Conservation (phyloP, 345 rosid genomes). For the Sapria himalayana region DNA sequence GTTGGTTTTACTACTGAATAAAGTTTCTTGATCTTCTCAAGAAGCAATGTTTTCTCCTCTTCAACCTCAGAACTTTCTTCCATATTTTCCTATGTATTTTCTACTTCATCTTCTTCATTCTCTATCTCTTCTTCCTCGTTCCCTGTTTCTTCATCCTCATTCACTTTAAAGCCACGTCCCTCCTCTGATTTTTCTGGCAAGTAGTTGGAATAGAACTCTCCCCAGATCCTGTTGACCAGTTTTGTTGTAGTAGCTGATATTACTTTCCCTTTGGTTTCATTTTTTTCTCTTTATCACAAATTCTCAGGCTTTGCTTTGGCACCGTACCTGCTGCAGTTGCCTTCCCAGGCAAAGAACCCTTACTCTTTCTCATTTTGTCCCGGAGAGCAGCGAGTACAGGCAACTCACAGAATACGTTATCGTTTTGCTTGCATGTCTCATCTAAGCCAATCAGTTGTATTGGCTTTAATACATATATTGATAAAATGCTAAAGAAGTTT, state of each 20-base stretch:
- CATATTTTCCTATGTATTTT: constrained; percentile 29
- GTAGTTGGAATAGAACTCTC: constrained; percentile 49
- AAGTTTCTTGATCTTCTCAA: constrained; percentile 11
- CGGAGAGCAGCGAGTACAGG: constrained; percentile 33
- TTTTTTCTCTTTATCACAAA: no score
- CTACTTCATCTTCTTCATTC: constrained; percentile 23
- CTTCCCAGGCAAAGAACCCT: constrained; percentile 10
- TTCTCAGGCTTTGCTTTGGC: constrained; percentile 20
- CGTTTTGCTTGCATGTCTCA: constrained; percentile 25
- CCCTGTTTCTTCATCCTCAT: no score
- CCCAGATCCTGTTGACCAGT: constrained; percentile 71
- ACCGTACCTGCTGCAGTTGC: constrained; percentile 12
- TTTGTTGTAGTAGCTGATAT: constrained; percentile 79
- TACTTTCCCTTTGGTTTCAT: constrained; percentile 35
- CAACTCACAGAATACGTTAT: constrained; percentile 17
- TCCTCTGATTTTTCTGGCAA: constrained; percentile 27
- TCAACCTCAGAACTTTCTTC: constrained; percentile 29
- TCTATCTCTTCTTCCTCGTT: no score
- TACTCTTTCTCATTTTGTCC: constrained; percentile 22
- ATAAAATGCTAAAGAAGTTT: background rate
- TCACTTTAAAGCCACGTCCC: constrained; percentile 12
- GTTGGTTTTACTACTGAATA: constrained; percentile 10
- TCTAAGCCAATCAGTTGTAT: constrained; percentile 35
- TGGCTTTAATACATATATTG: background rate
- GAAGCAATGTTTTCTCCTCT: no score